phyloP scores from a whole-genome alignment of 163 green algal genomes.

The Scenedesmus sp. region DNA sequence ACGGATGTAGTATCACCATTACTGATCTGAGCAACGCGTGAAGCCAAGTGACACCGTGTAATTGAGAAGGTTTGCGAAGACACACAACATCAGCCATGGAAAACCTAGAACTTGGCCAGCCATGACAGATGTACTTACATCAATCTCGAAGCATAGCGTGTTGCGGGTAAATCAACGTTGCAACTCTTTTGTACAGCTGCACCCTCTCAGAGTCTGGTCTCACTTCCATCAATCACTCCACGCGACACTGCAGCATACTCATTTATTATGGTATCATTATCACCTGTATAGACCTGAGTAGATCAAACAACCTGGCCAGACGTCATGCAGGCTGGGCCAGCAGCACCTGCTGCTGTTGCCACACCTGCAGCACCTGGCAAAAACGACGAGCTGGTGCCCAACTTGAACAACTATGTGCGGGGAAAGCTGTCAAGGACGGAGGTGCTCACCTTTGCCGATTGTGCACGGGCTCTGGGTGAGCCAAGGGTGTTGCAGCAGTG shows the following conservation, averaged over 20 bases:
- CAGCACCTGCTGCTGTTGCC: neutral
- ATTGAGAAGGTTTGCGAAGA: too few species aligned
- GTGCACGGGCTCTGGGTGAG: slow-evolving; percentile 56
- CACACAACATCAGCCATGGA: too few species aligned
- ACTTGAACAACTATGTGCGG: slow-evolving; percentile 65
- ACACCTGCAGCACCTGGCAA: slow-evolving; percentile 2
- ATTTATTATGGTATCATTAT: neutral
- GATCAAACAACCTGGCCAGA: neutral
- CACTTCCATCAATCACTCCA: neutral
- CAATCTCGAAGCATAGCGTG: too few species aligned
- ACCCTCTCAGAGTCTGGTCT: neutral
- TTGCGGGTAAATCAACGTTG: neutral
- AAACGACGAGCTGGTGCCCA: slow-evolving; percentile 58
- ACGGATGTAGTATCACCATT: too few species aligned
- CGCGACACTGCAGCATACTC: neutral
- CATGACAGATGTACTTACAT: too few species aligned
- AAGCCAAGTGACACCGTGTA: too few species aligned
- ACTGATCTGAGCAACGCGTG: too few species aligned
- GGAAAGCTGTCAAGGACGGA: slow-evolving; percentile 59
- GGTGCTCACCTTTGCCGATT: slow-evolving; percentile 56
- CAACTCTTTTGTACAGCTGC: neutral
- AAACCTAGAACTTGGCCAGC: too few species aligned
- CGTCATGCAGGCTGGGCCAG: neutral
- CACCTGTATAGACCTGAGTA: neutral
- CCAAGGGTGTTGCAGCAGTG: neutral